These are phyloP conservation scores for Parastagonospora nodorum DNA, from an alignment of 2,329 filamentous ascomycete genomes.

Conservation along the genomic window DNA sequence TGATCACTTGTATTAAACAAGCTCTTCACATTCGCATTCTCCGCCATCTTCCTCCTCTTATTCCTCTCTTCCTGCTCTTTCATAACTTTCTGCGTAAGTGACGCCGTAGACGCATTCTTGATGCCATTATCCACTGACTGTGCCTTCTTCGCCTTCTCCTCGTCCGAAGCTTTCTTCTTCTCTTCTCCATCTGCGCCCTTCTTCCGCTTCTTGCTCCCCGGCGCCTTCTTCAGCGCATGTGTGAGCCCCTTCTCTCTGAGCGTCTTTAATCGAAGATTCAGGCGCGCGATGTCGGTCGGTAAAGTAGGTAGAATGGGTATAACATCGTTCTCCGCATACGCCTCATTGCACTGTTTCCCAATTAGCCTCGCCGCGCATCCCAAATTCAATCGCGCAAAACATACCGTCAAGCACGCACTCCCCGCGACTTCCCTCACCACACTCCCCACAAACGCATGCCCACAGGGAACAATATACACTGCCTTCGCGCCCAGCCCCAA, in stretches of 20 bases:
- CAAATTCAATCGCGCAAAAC: no score
- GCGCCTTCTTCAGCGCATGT: conserved; percentile 84
- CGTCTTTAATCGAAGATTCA: conserved; percentile 70
- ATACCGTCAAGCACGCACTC: conserved; percentile 64
- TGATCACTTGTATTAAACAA: conserved; percentile 50
- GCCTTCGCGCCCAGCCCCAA: conserved; percentile 78
- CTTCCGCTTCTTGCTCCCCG: conserved; percentile 72
- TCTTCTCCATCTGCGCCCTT: conserved; percentile 62
- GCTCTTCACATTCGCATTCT: conserved; percentile 55
- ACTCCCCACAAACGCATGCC: conserved; percentile 88
- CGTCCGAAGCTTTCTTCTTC: conserved; percentile 22
- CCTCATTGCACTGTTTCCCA: conserved; percentile 69
- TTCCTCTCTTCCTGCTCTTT: conserved; percentile 84
- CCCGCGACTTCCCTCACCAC: conserved; percentile 79
- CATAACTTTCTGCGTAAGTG: conserved; percentile 82
- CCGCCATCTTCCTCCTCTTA: conserved; percentile 74
- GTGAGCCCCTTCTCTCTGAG: conserved; percentile 74
- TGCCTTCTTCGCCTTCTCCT: conserved; percentile 16
- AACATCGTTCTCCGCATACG: conserved; percentile 74
- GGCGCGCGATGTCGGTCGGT: conserved; percentile 70
- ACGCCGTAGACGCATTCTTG: conserved; percentile 86
- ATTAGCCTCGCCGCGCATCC: conserved; percentile 12
- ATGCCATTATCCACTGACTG: conserved; percentile 61
- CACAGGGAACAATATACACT: conserved; percentile 92
- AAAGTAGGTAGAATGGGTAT: conserved; percentile 79